Evolutionary conservation across 73 alveolate genomes (phyloP).

Genomic region (Loxodes magnus): DNA sequence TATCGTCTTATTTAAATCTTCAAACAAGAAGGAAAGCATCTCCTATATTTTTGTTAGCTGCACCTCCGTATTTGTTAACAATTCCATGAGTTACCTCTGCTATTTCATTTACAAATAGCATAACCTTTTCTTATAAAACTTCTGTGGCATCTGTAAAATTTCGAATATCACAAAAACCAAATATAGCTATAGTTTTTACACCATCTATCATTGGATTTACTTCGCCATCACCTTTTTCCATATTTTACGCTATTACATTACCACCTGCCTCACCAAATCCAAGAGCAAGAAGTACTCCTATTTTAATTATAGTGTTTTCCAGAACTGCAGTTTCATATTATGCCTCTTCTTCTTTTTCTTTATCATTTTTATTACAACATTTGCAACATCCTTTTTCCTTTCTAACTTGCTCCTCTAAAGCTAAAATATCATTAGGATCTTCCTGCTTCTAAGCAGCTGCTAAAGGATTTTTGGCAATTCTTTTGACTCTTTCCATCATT

Average conservation of each 20-base stretch:
- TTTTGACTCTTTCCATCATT: constrained; percentile 45
- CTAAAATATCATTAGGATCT: not conserved
- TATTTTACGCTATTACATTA: constrained; percentile 82
- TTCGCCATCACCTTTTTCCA: constrained; percentile 84
- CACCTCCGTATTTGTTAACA: constrained; percentile 63
- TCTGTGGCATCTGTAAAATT: constrained; percentile 97
- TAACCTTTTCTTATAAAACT: constrained; percentile 80
- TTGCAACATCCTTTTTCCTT: not conserved
- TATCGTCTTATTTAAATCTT: constrained; percentile 53
- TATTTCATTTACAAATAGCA: constrained; percentile 62
- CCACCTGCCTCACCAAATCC: constrained; percentile 99
- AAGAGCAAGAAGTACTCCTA: constrained; percentile 90
- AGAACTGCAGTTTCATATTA: constrained; percentile 79
- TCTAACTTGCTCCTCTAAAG: not conserved
- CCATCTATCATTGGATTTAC: constrained; percentile 97
- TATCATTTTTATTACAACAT: not conserved
- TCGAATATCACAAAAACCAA: constrained; percentile 97
- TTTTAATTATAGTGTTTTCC: constrained; percentile 88
- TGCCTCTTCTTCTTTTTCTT: not conserved
- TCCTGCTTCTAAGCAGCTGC: constrained; percentile 29
- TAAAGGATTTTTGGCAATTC: constrained; percentile 58
- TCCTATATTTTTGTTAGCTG: constrained; percentile 86
- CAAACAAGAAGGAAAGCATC: constrained; percentile 85
- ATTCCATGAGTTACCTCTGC: constrained; percentile 80
- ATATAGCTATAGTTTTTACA: constrained; percentile 79